Evolutionary conservation across 164 flowering plant species (phyloP).

Genomic region (Kingdonia uniflora): DNA sequence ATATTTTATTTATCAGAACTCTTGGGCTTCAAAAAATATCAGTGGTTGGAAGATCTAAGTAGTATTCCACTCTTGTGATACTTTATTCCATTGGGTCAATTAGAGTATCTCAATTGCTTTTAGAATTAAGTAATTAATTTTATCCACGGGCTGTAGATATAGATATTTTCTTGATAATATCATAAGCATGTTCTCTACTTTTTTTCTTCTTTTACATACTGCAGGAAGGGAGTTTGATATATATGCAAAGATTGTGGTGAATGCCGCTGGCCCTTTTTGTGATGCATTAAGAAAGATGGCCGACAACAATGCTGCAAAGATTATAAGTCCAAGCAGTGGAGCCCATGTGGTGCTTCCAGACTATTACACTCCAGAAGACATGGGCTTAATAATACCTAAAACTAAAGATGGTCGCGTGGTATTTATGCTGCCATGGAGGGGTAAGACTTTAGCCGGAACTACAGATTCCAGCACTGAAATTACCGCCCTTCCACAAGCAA

Average conservation of each 20-base stretch:
- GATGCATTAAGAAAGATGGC: slow-evolving; percentile 16
- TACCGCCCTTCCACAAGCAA: slow-evolving; percentile 12
- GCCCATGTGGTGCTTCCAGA: slow-evolving; percentile 13
- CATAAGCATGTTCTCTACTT: too few relatives aligned
- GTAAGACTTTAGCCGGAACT: slow-evolving; percentile 18
- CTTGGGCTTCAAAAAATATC: too few relatives aligned
- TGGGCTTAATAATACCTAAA: slow-evolving; percentile 20
- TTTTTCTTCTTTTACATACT: not conserved
- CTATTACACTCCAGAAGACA: slow-evolving; percentile 12
- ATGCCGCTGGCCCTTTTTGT: slow-evolving; percentile 17
- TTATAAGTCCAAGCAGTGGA: slow-evolving; percentile 17
- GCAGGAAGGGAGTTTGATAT: slow-evolving; percentile 18
- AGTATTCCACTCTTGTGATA: too few relatives aligned
- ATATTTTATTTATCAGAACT: too few relatives aligned
- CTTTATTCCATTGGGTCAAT: too few relatives aligned
- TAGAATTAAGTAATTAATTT: too few relatives aligned
- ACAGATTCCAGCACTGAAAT: slow-evolving; percentile 11
- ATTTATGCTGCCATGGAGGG: slow-evolving; percentile 15
- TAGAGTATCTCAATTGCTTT: too few relatives aligned
- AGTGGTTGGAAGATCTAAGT: too few relatives aligned
- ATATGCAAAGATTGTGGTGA: slow-evolving; percentile 20
- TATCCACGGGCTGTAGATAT: too few relatives aligned
- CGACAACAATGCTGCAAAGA: slow-evolving; percentile 8
- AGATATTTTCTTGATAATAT: too few relatives aligned
- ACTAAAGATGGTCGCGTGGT: slow-evolving; percentile 18